A percentile compares a stretch with the other conserved stretches of the same genome.
These are phyloP conservation scores for Gymnopilus dilepis DNA, from an alignment of 768 basidiomycete genomes.

Conservation along the genomic window DNA sequence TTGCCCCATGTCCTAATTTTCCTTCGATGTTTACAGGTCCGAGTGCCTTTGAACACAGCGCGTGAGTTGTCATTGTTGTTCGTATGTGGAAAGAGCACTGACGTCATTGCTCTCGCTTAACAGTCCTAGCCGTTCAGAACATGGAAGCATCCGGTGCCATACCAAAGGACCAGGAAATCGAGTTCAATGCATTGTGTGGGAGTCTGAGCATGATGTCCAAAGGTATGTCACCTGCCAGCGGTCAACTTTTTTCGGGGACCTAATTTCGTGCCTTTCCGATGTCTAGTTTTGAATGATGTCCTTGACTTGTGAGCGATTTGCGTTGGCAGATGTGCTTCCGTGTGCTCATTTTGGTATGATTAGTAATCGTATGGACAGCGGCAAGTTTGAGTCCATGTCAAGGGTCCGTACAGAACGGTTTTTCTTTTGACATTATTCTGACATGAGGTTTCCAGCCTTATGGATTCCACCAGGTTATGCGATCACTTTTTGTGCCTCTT, in stretches of 20 bases:
- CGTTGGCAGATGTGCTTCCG: conserved; percentile 1
- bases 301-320: conserved; percentile 68
- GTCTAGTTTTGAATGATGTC: conserved; percentile 74
- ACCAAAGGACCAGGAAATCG: conserved; percentile 77
- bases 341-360: neutral
- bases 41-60: conserved; percentile 82
- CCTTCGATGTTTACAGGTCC: conserved; percentile 58
- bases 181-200: conserved; percentile 85
- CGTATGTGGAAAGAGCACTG: neutral
- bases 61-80: conserved; percentile 42
- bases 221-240: conserved; percentile 43
- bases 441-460: conserved; percentile 54
- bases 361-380: conserved; percentile 87
- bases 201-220: conserved; percentile 90
- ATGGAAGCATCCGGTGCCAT: conserved; percentile 82
- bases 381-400: conserved; percentile 75
- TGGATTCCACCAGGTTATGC: conserved; percentile 78
- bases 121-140: conserved; percentile 87
- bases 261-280: conserved; percentile 7
- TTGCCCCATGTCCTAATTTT: conserved; percentile 10
- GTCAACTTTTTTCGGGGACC: neutral
- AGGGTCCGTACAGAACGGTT: conserved; percentile 39
- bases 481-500: conserved; percentile 72
- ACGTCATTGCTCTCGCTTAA: conserved; percentile 18
- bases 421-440: conserved; percentile 9